Base-by-base conservation (phyloP, 2,329 filamentous ascomycete species). In the Alternaria postmessia region DNA sequence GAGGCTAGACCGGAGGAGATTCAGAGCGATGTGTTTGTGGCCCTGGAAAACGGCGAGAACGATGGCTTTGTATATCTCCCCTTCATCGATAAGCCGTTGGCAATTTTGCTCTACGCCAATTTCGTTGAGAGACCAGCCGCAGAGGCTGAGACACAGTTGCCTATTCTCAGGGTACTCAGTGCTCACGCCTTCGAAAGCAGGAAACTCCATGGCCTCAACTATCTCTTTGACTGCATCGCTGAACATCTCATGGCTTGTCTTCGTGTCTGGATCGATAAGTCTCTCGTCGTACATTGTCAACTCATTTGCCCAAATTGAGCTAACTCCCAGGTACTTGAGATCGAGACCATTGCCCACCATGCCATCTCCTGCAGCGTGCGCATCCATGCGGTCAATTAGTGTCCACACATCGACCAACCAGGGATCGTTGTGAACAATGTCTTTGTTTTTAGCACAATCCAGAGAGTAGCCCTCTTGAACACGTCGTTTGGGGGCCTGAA, bases 321-420 rank as follows among this genome's bases (percentile, higher is more conserved):
- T 82, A 7, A 94, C 88, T 2, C 92, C 92, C 59, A 94, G 82
- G 69, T 91, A 95, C 70, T 89, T 90, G 20, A 94, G 79, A 68
- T 95, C 91, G 4, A 93, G 80, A 3, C 85, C 85, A 12, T 86
- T 83, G 7, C 88, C 82, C 26, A 90, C 81, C 90, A 95, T 91
- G n/a, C 88, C 89, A 47, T 88, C 86, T 63, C 89, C 85, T 36
- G 84, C 82, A 3, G 89, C 87, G 30, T 88, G 87, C 26, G 85
- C 82, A 66, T 91, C 88, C 65, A 83, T 79, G n/a, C 90, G 87
- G 59, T 86, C 84, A 48, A 94, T 83, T 84, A 91, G 92, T 47
- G 88, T 86, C 92, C 92, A 96, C n/a, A 91, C 81, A 57, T 91
- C 89, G 58, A 88, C 85, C n/a, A 94, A 81, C 87, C 91, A 92